A percentile compares a stretch with the other conserved stretches of the same genome.
These are phyloP conservation scores for Stentor coeruleus DNA, from an alignment of 73 alveolate genomes.

Conservation along the genomic window DNA sequence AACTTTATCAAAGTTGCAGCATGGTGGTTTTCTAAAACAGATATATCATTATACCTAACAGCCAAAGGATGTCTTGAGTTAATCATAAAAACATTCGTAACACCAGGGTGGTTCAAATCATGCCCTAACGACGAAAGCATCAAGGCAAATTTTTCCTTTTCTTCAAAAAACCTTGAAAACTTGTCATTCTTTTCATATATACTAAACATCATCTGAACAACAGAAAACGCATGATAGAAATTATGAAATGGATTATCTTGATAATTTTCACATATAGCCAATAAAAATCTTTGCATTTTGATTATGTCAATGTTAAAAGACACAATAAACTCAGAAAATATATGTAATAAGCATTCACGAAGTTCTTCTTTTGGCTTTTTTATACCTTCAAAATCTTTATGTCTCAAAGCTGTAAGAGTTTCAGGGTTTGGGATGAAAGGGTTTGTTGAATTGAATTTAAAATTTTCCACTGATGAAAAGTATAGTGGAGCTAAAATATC, in stretches of 20 bases:
- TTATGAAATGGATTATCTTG: conserved; percentile 10
- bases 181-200: neutral
- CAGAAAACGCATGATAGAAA: neutral
- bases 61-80: conserved; percentile 43
- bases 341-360: neutral
- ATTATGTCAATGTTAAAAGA: neutral
- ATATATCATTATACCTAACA: conserved; percentile 50
- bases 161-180: neutral
- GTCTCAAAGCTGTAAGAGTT: neutral
- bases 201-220: neutral
- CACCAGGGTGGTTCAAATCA: conserved; percentile 54
- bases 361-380: neutral
- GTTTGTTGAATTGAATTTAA: neutral
- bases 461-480: neutral
- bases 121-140: conserved; percentile 44
- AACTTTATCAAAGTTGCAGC: conserved; percentile 39
- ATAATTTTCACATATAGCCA: neutral
- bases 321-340: neutral
- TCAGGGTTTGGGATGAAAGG: neutral
- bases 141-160: conserved; percentile 38
- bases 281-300: neutral
- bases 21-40: conserved; percentile 53
- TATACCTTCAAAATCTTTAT: neutral
- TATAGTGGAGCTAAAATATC: neutral
- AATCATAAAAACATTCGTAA: conserved; percentile 43